These are phyloP conservation scores for Xylariaceae sp. DNA, from an alignment of 2,329 filamentous ascomycete species.

Conservation along the genomic window DNA sequence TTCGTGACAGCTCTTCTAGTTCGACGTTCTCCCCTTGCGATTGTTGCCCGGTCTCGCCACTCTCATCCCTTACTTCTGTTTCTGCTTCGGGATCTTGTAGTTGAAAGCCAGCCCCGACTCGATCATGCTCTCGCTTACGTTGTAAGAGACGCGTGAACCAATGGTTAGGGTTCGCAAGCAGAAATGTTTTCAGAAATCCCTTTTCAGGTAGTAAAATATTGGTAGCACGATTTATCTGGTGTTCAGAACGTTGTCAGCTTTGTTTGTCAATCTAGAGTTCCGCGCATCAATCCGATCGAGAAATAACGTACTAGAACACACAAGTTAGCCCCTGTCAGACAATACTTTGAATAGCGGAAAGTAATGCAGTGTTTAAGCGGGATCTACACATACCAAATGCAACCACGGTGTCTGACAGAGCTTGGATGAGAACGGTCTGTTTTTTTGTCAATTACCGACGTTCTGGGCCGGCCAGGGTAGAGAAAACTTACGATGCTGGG, in stretches of 20 bases:
- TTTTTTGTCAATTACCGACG: too few relatives aligned
- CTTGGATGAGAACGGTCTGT: conserved; percentile 7
- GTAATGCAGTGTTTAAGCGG: background rate
- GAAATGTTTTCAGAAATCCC: conserved; percentile 4
- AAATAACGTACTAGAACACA: background rate
- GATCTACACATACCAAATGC: background rate
- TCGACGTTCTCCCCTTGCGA: background rate
- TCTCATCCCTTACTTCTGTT: background rate
- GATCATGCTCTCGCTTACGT: background rate
- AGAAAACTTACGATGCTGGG: background rate
- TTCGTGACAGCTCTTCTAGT: background rate
- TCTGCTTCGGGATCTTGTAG: conserved; percentile 8
- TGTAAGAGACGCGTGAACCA: conserved; percentile 5
- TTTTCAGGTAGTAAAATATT: conserved; percentile 6
- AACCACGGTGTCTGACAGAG: conserved; percentile 7
- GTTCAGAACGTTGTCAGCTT: background rate
- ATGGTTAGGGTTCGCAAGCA: conserved; percentile 2
- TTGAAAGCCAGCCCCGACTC: conserved; percentile 5
- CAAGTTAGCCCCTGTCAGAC: background rate
- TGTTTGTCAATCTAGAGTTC: too few relatives aligned
- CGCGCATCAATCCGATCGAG: too few relatives aligned
- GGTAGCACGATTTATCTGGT: conserved; percentile 1
- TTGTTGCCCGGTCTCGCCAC: background rate
- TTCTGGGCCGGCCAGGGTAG: too few relatives aligned
- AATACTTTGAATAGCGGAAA: background rate